Conservation (phyloP, 805 yeast genomes). For the Wickerhamomyces silvicola region DNA sequence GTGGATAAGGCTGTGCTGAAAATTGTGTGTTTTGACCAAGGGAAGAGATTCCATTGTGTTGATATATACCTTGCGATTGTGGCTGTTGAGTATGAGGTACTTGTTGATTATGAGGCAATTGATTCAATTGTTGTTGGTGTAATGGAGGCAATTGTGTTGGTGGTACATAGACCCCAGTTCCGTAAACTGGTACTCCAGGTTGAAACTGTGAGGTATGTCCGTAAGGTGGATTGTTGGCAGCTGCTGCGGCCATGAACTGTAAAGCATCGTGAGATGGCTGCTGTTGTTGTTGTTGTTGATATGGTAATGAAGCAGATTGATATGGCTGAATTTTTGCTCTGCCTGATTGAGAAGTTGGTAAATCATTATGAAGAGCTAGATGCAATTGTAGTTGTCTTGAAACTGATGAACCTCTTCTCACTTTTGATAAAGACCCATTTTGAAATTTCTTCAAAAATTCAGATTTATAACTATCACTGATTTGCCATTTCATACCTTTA, state of each 20-base stretch:
- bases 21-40: constrained; percentile 1
- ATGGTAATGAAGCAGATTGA: constrained; percentile 25
- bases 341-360: constrained; percentile 28
- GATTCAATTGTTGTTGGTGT: constrained; percentile 8
- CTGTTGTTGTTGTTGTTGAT: constrained; percentile 31
- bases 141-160: constrained; percentile 16
- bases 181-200: constrained; percentile 4
- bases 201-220: constrained; percentile 4
- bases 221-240: constrained; percentile 4
- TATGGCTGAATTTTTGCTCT: constrained; percentile 30
- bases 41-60: constrained; percentile 2
- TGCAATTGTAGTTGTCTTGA: constrained; percentile 76
- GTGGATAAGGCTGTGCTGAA: constrained; percentile 3
- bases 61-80: constrained; percentile 2
- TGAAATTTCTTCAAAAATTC: constrained; percentile 80
- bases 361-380: constrained; percentile 39
- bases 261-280: constrained; percentile 11
- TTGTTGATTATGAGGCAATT: constrained; percentile 10
- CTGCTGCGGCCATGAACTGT: constrained; percentile 13
- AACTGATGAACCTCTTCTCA: constrained; percentile 75
- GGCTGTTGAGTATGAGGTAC: constrained; percentile 3
- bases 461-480: constrained; percentile 72
- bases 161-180: constrained; percentile 3
- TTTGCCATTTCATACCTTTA: constrained; percentile 99
- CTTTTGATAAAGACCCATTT: constrained; percentile 66